A percentile compares a stretch with the other conserved stretches of the same genome.
Conservation (phyloP, 805 yeast species). For the Barnettozyma botsteinii region DNA sequence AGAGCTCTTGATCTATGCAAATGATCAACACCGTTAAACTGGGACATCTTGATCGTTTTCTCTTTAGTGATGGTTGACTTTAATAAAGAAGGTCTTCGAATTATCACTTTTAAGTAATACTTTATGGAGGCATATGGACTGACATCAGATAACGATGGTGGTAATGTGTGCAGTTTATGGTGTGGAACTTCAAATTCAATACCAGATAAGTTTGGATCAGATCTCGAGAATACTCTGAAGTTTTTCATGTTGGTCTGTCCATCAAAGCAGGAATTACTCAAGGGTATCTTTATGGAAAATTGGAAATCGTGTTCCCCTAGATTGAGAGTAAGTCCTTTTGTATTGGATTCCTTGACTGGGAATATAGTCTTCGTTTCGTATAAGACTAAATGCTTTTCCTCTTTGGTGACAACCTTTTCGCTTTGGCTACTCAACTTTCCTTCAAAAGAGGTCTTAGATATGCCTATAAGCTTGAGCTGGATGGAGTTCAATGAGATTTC, state of each 20-base stretch:
- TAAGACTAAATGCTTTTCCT: slow-evolving; percentile 33
- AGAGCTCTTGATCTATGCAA: slow-evolving; percentile 32
- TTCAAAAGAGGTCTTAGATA: slow-evolving; percentile 34
- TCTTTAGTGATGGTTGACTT: slow-evolving; percentile 40
- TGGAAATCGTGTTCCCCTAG: slow-evolving; percentile 48
- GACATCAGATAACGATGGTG: slow-evolving; percentile 11
- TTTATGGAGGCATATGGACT: slow-evolving; percentile 1
- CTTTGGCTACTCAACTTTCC: slow-evolving; percentile 13
- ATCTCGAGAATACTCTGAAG: slow-evolving; percentile 1
- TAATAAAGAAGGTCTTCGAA: slow-evolving; percentile 46
- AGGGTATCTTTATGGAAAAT: slow-evolving; percentile 24
- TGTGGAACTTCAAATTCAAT: background rate
- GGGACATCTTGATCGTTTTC: slow-evolving; percentile 15
- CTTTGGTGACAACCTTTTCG: slow-evolving; percentile 6
- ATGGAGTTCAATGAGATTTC: slow-evolving; percentile 38
- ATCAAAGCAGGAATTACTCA: slow-evolving; percentile 41
- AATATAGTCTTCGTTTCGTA: slow-evolving; percentile 43
- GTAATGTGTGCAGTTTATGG: slow-evolving; percentile 20
- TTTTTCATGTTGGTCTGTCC: slow-evolving; percentile 30
- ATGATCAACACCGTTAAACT: slow-evolving; percentile 10
- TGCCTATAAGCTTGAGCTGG: slow-evolving; percentile 46
- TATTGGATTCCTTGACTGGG: slow-evolving; percentile 41
- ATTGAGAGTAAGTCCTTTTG: slow-evolving; percentile 40
- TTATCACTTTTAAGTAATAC: slow-evolving; percentile 57
- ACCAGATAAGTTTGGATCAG: background rate